These are phyloP conservation scores for Quercus gilva DNA, from an alignment of 306 rosid species.

Conservation along the genomic window DNA sequence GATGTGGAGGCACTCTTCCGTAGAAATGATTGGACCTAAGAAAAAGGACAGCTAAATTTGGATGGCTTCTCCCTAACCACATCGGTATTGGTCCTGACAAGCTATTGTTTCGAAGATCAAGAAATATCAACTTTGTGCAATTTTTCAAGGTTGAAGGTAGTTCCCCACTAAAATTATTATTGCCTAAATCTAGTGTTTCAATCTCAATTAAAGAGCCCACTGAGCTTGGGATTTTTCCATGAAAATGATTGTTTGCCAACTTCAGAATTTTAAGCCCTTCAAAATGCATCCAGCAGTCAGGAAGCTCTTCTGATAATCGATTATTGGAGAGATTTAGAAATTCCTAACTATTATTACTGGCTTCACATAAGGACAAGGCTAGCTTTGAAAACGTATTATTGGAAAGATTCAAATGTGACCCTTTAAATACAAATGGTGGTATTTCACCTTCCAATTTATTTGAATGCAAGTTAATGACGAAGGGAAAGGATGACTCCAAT, in stretches of 20 bases:
- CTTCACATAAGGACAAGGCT: not conserved
- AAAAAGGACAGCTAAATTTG: not conserved
- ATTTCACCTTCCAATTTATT: not conserved
- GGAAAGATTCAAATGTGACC: not conserved
- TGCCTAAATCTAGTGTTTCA: no score
- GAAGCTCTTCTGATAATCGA: no score
- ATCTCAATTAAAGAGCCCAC: no score
- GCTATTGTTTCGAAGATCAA: not conserved
- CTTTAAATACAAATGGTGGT: not conserved
- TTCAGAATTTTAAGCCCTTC: no score
- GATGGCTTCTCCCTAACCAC: not conserved
- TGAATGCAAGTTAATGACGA: not conserved
- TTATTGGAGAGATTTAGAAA: not conserved
- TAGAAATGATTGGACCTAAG: not conserved
- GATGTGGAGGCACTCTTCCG: not conserved
- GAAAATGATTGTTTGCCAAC: no score
- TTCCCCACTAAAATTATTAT: not conserved
- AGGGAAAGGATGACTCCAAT: rapidly evolving
- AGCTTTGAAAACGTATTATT: not conserved
- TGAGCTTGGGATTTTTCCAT: no score
- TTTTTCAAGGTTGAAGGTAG: not conserved
- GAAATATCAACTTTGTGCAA: not conserved
- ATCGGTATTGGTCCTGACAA: not conserved
- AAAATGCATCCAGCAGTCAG: no score
- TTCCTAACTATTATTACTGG: rapidly evolving